A percentile compares a stretch with the other conserved stretches of the same genome.
Evolutionary conservation across 1,139 yeast genomes (phyloP).

Genomic region (Lodderomyces parapsilosis): DNA sequence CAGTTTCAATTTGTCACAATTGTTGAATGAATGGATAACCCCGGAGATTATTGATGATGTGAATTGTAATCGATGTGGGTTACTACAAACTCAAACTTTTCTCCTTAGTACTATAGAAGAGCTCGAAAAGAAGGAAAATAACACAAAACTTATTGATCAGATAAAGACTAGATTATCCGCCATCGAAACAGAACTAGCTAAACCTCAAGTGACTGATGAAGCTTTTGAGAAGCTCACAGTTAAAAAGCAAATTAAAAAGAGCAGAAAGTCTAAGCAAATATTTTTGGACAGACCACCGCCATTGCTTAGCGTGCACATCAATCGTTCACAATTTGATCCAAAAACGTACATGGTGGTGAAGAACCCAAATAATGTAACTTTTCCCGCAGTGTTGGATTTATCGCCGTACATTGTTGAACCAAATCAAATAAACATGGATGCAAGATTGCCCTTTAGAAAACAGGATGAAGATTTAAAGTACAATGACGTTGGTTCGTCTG

Average conservation of each 20-base stretch:
- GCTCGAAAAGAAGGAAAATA: constrained; percentile 33
- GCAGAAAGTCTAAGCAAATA: constrained; percentile 81
- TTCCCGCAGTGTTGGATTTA: constrained; percentile 67
- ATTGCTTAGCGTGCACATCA: constrained; percentile 78
- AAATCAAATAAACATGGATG: constrained; percentile 73
- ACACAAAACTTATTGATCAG: constrained; percentile 43
- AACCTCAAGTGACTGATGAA: constrained; percentile 76
- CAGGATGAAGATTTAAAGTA: constrained; percentile 36
- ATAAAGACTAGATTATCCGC: constrained; percentile 52
- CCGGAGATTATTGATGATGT: constrained; percentile 91
- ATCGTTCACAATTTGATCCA: constrained; percentile 90
- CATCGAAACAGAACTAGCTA: constrained; percentile 56
- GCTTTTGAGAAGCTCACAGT: constrained; percentile 72
- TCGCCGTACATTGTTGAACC: constrained; percentile 70
- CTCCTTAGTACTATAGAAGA: constrained; percentile 27
- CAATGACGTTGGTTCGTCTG: background rate
- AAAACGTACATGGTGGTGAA: constrained; percentile 79
- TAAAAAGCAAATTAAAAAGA: constrained; percentile 70
- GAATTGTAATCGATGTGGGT: constrained; percentile 88
- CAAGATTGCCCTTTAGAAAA: constrained; percentile 69
- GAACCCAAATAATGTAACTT: constrained; percentile 77
- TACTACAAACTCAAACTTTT: constrained; percentile 57
- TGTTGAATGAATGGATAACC: constrained; percentile 69
- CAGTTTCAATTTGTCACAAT: constrained; percentile 50
- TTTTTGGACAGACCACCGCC: constrained; percentile 83